These are phyloP conservation scores for Mycena amicta DNA, from an alignment of 768 basidiomycete genomes.

Conservation along the genomic window DNA sequence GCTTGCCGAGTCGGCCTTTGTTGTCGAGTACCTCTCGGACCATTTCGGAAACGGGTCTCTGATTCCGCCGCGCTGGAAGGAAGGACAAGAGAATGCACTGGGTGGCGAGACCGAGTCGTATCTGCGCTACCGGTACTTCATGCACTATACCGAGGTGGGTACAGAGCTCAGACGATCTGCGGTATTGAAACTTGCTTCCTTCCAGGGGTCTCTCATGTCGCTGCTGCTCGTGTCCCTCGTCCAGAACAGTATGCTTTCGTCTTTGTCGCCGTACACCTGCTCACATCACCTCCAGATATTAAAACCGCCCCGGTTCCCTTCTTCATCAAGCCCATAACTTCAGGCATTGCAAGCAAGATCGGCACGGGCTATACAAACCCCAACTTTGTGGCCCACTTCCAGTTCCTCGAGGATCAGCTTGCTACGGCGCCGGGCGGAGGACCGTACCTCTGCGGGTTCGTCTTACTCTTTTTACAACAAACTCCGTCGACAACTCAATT, in stretches of 20 bases:
- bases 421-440: constrained; percentile 15
- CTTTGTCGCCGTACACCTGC: neutral
- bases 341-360: constrained; percentile 7
- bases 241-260: neutral
- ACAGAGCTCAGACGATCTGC: no score
- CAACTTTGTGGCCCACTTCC: constrained; percentile 11
- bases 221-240: neutral
- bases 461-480: neutral
- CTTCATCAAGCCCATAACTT: constrained; percentile 18
- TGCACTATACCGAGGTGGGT: constrained; percentile 4
- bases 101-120: constrained; percentile 3
- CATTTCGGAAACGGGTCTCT: constrained; percentile 10
- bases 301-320: constrained; percentile 14
- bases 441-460: constrained; percentile 13
- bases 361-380: constrained; percentile 1
- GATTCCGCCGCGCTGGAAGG: constrained; percentile 7
- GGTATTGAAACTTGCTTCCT: no score
- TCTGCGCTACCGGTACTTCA: constrained; percentile 1
- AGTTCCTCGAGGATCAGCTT: constrained; percentile 20
- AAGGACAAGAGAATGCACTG: neutral
- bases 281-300: constrained; percentile 6
- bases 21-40: constrained; percentile 26
- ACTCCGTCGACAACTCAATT: neutral
- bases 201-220: neutral
- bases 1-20: constrained; percentile 40